These are phyloP conservation scores for Trichocladium uniseriatum DNA, from an alignment of 495 filamentous ascomycete species.

Conservation along the genomic window DNA sequence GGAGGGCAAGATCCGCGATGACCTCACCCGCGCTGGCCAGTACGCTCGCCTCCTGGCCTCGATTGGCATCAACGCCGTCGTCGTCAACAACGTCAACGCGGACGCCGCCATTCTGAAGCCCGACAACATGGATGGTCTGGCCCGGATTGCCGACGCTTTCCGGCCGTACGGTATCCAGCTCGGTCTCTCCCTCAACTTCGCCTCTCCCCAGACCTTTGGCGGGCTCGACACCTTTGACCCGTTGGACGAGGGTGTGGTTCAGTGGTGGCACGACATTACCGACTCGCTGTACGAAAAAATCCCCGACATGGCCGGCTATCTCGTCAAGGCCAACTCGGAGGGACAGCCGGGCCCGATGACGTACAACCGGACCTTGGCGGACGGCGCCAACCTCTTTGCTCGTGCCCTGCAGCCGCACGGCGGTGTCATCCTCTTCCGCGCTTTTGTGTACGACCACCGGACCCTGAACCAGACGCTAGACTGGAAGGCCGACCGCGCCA, in stretches of 20 bases:
- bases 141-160: slow-evolving; percentile 52
- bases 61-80: slow-evolving; percentile 53
- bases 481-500: slow-evolving; percentile 61
- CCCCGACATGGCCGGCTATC: slow-evolving; percentile 59
- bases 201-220: slow-evolving; percentile 49
- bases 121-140: slow-evolving; percentile 51
- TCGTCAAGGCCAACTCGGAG: slow-evolving; percentile 67
- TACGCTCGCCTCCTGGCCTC: slow-evolving; percentile 64
- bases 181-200: slow-evolving; percentile 60
- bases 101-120: slow-evolving; percentile 47
- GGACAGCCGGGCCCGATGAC: slow-evolving; percentile 61
- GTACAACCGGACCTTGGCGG: slow-evolving; percentile 59
- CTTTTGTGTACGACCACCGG: slow-evolving; percentile 59
- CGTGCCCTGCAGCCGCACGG: slow-evolving; percentile 49
- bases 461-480: slow-evolving; percentile 40
- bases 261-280: slow-evolving; percentile 54
- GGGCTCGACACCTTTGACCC: slow-evolving; percentile 56
- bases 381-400: slow-evolving; percentile 65
- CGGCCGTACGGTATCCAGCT: slow-evolving; percentile 59
- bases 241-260: slow-evolving; percentile 47
- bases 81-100: slow-evolving; percentile 70
- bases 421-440: slow-evolving; percentile 64
- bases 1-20: slow-evolving; percentile 42
- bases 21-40: slow-evolving; percentile 49
- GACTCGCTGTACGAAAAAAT: slow-evolving; percentile 49